A percentile compares a stretch with the other conserved stretches of the same genome.
Conservation (phyloP, 2,329 filamentous ascomycete species). For the Didymella pinodella region DNA sequence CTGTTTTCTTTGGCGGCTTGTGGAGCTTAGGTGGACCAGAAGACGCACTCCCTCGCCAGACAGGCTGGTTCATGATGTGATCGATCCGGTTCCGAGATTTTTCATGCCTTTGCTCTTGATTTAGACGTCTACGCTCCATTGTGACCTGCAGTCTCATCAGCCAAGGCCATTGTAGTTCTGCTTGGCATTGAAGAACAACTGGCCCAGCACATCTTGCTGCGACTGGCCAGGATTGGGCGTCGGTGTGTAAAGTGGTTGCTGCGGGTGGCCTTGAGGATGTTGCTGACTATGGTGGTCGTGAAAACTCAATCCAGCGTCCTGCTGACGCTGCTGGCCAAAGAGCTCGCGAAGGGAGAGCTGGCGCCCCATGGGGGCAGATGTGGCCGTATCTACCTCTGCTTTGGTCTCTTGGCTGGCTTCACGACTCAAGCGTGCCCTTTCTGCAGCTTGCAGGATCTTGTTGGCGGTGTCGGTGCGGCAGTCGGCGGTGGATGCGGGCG, state of each 20-base stretch:
- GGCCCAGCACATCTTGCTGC: constrained; percentile 42
- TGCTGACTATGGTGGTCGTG: constrained; percentile 33
- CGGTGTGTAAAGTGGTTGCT: constrained; percentile 26
- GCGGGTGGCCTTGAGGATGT: not conserved
- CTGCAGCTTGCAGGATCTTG: constrained; percentile 64
- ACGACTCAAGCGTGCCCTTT: constrained; percentile 59
- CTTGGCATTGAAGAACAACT: constrained; percentile 49
- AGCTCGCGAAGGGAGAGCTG: constrained; percentile 62
- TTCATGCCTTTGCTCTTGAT: not conserved
- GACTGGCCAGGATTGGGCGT: constrained; percentile 31
- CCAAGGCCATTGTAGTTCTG: constrained; percentile 43
- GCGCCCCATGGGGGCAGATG: constrained; percentile 59
- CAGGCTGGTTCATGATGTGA: not conserved
- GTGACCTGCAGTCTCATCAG: not conserved
- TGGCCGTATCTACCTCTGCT: constrained; percentile 40
- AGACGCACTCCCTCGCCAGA: not conserved
- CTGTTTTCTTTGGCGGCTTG: not conserved
- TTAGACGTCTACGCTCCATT: not conserved
- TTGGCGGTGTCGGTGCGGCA: constrained; percentile 60
- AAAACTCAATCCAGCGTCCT: constrained; percentile 61
- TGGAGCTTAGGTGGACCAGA: not conserved
- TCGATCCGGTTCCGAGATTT: not conserved
- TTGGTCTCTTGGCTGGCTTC: constrained; percentile 41
- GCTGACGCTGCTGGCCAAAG: constrained; percentile 63
- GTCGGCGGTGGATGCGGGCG: constrained; percentile 63